Percentiles rank a stretch among this genome's conserved stretches.
Conservation (phyloP, 108 stramenopile genomes). For the Nitzschia sp. region DNA sequence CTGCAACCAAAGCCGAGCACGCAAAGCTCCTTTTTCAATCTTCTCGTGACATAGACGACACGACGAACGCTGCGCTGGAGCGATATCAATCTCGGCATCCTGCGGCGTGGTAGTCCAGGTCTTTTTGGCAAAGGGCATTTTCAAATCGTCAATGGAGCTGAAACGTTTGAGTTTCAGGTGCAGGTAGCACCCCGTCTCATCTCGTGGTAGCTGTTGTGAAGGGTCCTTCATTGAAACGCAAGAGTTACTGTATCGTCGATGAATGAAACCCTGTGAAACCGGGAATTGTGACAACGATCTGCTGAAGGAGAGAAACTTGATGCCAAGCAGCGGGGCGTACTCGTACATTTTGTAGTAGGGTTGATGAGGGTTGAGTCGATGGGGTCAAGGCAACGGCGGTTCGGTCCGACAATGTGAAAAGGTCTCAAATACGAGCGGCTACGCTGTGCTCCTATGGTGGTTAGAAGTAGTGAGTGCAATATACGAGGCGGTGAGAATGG, state of each 20-base stretch:
- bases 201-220: slow-evolving; percentile 7
- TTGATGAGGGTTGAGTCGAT: too few species aligned
- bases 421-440: too few species aligned
- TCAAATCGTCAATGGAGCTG: slow-evolving; percentile 9
- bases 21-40: slow-evolving; percentile 12
- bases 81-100: slow-evolving; percentile 10
- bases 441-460: too few species aligned
- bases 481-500: too few species aligned
- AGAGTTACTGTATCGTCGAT: neutral
- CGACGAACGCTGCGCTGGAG: slow-evolving; percentile 5
- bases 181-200: slow-evolving; percentile 13
- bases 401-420: too few species aligned
- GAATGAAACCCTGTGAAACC: too few species aligned
- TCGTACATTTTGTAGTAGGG: too few species aligned
- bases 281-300: too few species aligned
- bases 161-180: slow-evolving; percentile 23
- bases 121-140: slow-evolving; percentile 17
- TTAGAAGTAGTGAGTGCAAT: too few species aligned
- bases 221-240: neutral
- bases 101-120: slow-evolving; percentile 13
- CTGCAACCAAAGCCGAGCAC: slow-evolving; percentile 13
- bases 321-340: too few species aligned
- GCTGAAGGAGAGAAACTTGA: too few species aligned
- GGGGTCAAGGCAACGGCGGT: too few species aligned
- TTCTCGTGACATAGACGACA: slow-evolving; percentile 20